Evolutionary conservation across 169 alveolate species (phyloP).

Genomic region (Plasmodium coatneyi): DNA sequence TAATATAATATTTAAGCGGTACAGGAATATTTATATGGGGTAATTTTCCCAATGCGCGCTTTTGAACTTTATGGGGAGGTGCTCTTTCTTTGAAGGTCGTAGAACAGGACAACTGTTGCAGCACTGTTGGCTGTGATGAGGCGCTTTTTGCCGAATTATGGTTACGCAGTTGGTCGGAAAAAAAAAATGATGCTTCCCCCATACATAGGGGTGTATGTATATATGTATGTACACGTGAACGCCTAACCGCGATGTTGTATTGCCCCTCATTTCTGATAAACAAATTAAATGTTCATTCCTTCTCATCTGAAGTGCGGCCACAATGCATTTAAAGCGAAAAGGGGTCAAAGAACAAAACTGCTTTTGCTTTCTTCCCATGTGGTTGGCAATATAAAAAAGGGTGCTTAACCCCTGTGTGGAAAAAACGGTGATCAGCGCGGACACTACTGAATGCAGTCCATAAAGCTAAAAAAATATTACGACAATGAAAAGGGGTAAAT

Average conservation of each 20-base stretch:
- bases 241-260: neutral
- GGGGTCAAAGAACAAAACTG: neutral
- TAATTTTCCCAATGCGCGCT: neutral
- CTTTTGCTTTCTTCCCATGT: neutral
- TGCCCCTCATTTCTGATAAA: neutral
- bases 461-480: neutral
- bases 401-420: neutral
- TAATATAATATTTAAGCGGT: neutral
- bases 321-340: neutral
- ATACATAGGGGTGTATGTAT: neutral
- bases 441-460: neutral
- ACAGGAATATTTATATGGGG: neutral
- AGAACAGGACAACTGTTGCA: neutral
- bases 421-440: neutral
- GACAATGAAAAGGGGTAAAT: neutral
- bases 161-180: neutral
- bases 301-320: neutral
- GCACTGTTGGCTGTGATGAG: neutral
- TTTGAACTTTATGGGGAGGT: neutral
- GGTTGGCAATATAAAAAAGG: neutral
- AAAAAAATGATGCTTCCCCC: neutral
- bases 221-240: neutral
- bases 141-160: neutral
- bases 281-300: neutral
- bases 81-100: neutral